These are phyloP conservation scores for Pythium grandisporangium DNA, from an alignment of 352 stramenopile genomes.

Conservation along the genomic window DNA sequence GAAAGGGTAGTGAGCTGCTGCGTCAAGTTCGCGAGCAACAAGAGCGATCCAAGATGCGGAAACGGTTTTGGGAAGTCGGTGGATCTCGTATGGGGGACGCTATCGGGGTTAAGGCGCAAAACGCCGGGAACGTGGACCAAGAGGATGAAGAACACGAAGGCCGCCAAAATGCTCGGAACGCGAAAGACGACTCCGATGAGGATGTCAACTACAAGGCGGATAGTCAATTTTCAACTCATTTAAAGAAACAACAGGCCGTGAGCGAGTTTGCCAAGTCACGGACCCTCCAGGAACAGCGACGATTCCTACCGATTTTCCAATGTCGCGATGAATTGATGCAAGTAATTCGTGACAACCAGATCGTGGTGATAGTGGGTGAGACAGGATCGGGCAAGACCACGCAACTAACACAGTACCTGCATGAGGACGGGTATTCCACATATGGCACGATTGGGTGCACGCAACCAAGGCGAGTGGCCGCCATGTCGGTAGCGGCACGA, in stretches of 20 bases:
- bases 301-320: conserved; percentile 95
- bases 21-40: conserved; percentile 67
- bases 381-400: conserved; percentile 98
- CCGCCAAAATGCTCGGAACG: conserved; percentile 7
- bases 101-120: conserved; percentile 84
- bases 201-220: conserved; percentile 93
- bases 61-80: conserved; percentile 98
- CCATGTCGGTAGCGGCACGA: conserved; percentile 98
- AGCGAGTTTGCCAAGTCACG: conserved; percentile 96
- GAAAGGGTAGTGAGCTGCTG: conserved; percentile 89
- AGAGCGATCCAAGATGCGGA: conserved; percentile 90
- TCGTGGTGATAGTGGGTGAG: conserved; percentile 98
- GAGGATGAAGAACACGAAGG: conserved; percentile 40
- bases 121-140: conserved; percentile 42
- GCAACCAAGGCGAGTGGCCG: conserved; percentile 97
- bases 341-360: conserved; percentile 97
- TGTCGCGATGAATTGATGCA: conserved; percentile 94
- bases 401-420: conserved; percentile 95
- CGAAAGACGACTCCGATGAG: conserved; percentile 21
- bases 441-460: conserved; percentile 95
- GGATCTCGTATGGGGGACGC: conserved; percentile 95
- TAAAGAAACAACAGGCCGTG: conserved; percentile 87
- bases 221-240: conserved; percentile 90
- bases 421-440: conserved; percentile 85
- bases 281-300: conserved; percentile 93